Evolutionary conservation across 805 yeast species (phyloP), one percentile per base, ranked within the genome.

Genomic region (Ogataea thermomethanolica): DNA sequence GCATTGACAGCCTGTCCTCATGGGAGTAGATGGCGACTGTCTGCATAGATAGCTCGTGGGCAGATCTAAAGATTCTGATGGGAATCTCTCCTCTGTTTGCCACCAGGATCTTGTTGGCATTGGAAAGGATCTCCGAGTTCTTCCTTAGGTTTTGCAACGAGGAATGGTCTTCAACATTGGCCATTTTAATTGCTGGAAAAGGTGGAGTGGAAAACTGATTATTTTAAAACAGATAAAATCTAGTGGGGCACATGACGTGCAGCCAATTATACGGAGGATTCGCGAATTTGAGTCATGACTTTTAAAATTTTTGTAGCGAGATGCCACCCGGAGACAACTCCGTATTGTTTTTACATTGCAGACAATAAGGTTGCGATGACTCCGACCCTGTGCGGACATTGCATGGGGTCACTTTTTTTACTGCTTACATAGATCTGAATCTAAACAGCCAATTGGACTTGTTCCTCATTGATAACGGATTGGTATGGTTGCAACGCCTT

Each of bases 1-100:
- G 98, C 90, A 89, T 87, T 9, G 95, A 84, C 56, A 91, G 73
- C 48, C 95, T 73, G 65, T 91, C 99, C 67, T 93, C 97, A 62
- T 91, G 95, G 25, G 97, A 89, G 66, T 89, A 91, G 59, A 91
- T 84, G 33, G 98, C 99, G 29, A 93, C 96, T 0, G 99, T 90
- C 59, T 86, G 89, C 95, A 93, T 87, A 15, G 95, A 84, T 58
- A 91, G 73, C 67, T 91, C 99, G 68, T 93, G 99, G 46, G 99
- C 99, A 26, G 97, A 83, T 69, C 99, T 79, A 69, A 91, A 91
- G 62, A 91, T 90, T 67, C 93, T 69, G 58, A 83, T 81, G 31
- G 91, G 91, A 54, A 84, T 84, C 64, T 84, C 91, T 55, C 91
- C 93, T 69, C 93, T 71, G 69, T 83, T 84, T 50, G 91, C 91